Conservation (phyloP, 768 basidiomycete genomes). For the Lentinula sp. region DNA sequence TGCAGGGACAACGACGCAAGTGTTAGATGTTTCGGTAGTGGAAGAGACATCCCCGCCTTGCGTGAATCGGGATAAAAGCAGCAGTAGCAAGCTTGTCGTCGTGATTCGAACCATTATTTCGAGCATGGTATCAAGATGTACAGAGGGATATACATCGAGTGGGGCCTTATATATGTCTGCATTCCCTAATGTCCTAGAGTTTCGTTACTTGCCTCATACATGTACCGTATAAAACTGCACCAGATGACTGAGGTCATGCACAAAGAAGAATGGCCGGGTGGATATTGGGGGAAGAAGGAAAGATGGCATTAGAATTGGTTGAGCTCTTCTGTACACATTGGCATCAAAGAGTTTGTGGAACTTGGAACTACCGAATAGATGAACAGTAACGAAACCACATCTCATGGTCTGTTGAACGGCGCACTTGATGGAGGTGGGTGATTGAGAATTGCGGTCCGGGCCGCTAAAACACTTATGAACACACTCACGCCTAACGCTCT, state of each 20-base stretch:
- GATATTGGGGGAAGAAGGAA: neutral
- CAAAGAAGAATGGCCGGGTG: neutral
- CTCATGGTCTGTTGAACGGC: too few species aligned
- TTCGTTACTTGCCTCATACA: neutral
- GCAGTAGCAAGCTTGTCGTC: neutral
- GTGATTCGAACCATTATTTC: neutral
- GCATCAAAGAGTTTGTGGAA: too few species aligned
- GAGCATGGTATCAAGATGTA: neutral
- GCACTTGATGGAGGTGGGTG: too few species aligned
- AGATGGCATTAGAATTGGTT: too few species aligned
- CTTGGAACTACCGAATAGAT: too few species aligned
- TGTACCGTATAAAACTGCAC: neutral
- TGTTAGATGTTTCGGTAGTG: neutral
- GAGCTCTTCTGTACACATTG: too few species aligned
- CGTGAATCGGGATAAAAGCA: neutral
- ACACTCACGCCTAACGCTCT: too few species aligned
- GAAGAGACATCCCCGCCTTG: neutral
- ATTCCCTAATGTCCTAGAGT: neutral
- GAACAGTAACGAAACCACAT: too few species aligned
- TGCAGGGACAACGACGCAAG: constrained; percentile 15
- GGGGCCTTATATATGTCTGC: neutral
- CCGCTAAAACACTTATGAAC: too few species aligned
- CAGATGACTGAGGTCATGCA: neutral
- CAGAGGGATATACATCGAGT: neutral
- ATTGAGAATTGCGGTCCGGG: too few species aligned